Conservation (phyloP, 306 rosid species). For the Lathyrus aphaca region DNA sequence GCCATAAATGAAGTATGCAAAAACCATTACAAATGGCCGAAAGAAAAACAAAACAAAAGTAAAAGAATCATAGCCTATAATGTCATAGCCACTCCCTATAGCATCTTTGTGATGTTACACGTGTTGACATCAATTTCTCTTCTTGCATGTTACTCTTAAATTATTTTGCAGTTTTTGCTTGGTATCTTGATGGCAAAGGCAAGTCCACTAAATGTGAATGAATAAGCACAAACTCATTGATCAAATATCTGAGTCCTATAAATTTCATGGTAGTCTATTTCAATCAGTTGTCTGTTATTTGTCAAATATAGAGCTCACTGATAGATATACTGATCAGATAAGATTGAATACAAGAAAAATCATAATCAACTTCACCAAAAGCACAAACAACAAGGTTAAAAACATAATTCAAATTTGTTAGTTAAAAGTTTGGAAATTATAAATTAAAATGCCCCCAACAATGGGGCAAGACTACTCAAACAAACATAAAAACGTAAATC, state of each 20-base stretch:
- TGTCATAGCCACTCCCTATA: slow-evolving; percentile 10
- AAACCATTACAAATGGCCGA: slow-evolving; percentile 29
- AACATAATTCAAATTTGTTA: too few relatives aligned
- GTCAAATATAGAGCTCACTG: too few relatives aligned
- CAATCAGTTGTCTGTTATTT: too few relatives aligned
- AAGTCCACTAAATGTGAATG: slow-evolving; percentile 25
- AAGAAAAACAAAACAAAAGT: neutral
- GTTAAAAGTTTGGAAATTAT: too few relatives aligned
- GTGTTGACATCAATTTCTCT: slow-evolving; percentile 43
- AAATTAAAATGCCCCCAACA: too few relatives aligned
- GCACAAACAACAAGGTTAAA: too few relatives aligned
- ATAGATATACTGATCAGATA: too few relatives aligned
- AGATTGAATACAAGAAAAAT: too few relatives aligned
- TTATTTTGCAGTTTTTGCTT: slow-evolving; percentile 44
- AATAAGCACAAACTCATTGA: slow-evolving; percentile 8
- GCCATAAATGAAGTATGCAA: slow-evolving; percentile 32
- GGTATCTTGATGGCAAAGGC: slow-evolving; percentile 38
- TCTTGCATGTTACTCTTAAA: slow-evolving; percentile 37
- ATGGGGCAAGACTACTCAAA: too few relatives aligned
- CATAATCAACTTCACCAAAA: too few relatives aligned
- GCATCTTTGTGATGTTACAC: slow-evolving; percentile 44
- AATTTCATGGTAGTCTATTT: too few relatives aligned
- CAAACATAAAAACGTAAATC: too few relatives aligned
- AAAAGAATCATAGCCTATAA: slow-evolving; percentile 4
- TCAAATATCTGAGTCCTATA: neutral